Percentiles rank a stretch among this genome's conserved stretches.
phyloP scores from a whole-genome alignment of 1,139 yeast species.

The Taiozyma sp. region DNA sequence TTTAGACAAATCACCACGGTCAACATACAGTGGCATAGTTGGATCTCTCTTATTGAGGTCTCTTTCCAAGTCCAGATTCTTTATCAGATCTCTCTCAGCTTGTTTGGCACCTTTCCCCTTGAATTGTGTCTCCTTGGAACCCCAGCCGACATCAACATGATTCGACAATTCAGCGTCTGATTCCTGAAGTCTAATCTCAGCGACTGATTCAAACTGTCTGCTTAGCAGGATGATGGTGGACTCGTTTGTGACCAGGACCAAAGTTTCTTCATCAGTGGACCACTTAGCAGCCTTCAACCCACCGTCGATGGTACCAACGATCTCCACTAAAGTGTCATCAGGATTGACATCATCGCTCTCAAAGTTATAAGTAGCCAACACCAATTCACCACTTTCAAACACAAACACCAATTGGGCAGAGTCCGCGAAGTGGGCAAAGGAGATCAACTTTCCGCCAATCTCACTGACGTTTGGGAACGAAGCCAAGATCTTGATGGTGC shows the following conservation, averaged over 20 bases:
- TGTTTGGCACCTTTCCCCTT: slow-evolving; percentile 91
- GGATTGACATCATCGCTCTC: slow-evolving; percentile 38
- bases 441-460: slow-evolving; percentile 31
- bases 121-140: slow-evolving; percentile 94
- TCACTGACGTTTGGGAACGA: slow-evolving; percentile 41
- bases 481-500: slow-evolving; percentile 48
- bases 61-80: slow-evolving; percentile 64
- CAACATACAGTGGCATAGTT: slow-evolving; percentile 75
- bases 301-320: slow-evolving; percentile 81
- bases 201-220: slow-evolving; percentile 74
- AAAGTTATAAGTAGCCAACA: slow-evolving; percentile 58
- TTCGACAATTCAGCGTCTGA: slow-evolving; percentile 69
- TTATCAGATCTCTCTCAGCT: slow-evolving; percentile 55
- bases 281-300: slow-evolving; percentile 75
- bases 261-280: slow-evolving; percentile 90
- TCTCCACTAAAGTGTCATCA: slow-evolving; percentile 55
- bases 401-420: slow-evolving; percentile 56
- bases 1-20: slow-evolving; percentile 57
- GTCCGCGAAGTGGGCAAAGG: slow-evolving; percentile 66
- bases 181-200: slow-evolving; percentile 54
- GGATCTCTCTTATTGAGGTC: slow-evolving; percentile 76
- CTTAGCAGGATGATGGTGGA: slow-evolving; percentile 63
- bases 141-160: slow-evolving; percentile 99
- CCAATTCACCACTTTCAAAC: slow-evolving; percentile 64
- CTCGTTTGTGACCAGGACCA: slow-evolving; percentile 65